Evolutionary conservation across 441 rosid genomes (phyloP).

Genomic region (Theobroma grandiflorum): DNA sequence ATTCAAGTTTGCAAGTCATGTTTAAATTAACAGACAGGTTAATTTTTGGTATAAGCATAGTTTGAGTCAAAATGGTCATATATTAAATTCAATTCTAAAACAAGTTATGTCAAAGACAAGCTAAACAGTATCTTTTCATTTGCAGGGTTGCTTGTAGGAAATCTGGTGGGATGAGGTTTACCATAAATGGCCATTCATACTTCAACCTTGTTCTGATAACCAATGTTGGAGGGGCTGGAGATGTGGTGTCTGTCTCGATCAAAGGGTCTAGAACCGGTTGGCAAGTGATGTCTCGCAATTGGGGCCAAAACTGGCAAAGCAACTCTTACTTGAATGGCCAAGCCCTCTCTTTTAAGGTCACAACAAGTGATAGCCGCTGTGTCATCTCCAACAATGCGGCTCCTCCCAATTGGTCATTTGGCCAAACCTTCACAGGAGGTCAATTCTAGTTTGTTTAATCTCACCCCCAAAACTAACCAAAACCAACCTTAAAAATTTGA

Average conservation of each 20-base stretch:
- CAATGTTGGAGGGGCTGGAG: slow-evolving; percentile 74
- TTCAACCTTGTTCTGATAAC: slow-evolving; percentile 70
- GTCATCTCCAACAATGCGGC: slow-evolving; percentile 48
- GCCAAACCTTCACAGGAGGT: slow-evolving; percentile 56
- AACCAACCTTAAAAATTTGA: background rate
- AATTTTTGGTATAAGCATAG: background rate
- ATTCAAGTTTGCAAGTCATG: background rate
- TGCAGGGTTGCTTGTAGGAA: slow-evolving; percentile 57
- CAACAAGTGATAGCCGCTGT: slow-evolving; percentile 60
- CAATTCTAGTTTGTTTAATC: background rate
- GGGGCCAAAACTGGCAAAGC: slow-evolving; percentile 87
- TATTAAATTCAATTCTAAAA: background rate
- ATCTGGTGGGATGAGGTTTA: slow-evolving; percentile 65
- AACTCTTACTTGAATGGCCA: slow-evolving; percentile 59
- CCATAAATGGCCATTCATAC: slow-evolving; percentile 75
- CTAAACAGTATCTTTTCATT: too few species aligned
- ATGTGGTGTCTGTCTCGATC: slow-evolving; percentile 54
- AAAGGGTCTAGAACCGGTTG: slow-evolving; percentile 63
- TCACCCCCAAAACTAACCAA: background rate
- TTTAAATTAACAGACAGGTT: background rate
- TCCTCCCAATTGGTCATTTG: slow-evolving; percentile 62
- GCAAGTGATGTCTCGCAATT: slow-evolving; percentile 69
- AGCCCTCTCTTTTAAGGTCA: slow-evolving; percentile 63
- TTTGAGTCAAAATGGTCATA: background rate
- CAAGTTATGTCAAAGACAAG: background rate